Conservation (phyloP, 2,329 filamentous ascomycete genomes). For the Penicillium sclerotiorum region DNA sequence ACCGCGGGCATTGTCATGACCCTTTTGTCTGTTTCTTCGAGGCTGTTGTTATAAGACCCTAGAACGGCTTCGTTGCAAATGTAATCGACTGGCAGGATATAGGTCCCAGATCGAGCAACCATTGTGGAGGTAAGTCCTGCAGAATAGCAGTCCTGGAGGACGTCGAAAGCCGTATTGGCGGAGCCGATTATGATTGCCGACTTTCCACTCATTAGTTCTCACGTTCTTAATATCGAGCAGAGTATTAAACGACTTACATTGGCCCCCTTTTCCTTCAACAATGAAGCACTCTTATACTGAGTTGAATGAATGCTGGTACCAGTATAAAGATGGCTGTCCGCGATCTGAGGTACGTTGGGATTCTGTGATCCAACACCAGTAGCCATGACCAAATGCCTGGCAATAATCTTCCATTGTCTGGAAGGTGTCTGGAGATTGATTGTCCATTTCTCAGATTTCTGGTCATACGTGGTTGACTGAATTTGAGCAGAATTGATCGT, state of each 20-base stretch:
- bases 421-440: conserved; percentile 23
- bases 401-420: conserved; percentile 8
- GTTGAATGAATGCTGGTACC: conserved; percentile 19
- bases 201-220: conserved; percentile 17
- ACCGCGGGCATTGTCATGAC: conserved; percentile 11
- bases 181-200: conserved; percentile 50
- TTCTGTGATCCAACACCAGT: conserved; percentile 22
- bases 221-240: neutral
- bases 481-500: conserved; percentile 33
- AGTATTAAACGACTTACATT: conserved; percentile 11
- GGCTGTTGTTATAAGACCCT: conserved; percentile 30
- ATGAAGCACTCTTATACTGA: conserved; percentile 12
- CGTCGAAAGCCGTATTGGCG: conserved; percentile 53
- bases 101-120: conserved; percentile 48
- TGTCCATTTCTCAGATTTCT: conserved; percentile 26
- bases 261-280: conserved; percentile 12
- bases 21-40: conserved; percentile 14
- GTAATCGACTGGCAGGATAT: conserved; percentile 28
- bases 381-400: conserved; percentile 23
- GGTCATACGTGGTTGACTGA: conserved; percentile 27
- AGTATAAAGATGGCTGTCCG: conserved; percentile 11
- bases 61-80: conserved; percentile 23
- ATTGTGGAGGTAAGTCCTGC: conserved; percentile 49
- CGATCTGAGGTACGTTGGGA: conserved; percentile 15
- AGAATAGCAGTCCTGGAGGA: conserved; percentile 50